Evolutionary conservation across 148 eudicot species (phyloP), one percentile per base, ranked within the genome.

Genomic region (Amaranthus hypochondriacus): DNA sequence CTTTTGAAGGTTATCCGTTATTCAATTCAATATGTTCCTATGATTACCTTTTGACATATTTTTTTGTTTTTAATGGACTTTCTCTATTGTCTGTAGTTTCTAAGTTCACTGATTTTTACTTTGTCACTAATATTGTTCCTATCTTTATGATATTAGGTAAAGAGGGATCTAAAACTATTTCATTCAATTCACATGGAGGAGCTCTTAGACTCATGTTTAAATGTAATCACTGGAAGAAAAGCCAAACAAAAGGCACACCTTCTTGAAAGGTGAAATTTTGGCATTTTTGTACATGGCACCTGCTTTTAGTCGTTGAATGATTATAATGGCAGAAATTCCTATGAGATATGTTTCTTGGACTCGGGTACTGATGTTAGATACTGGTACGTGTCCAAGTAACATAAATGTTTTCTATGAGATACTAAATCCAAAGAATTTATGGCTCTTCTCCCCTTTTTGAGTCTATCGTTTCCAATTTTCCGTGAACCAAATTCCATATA

Each of bases 211-310:
- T 84, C 93, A 55, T 85, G 89, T 46, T 92, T 90, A 78, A 75
- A 78, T 64, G 88, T 92, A 61, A 81, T 95, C 48, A 78, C 82
- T 48, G 92, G 90, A 58, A 81, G 81, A 75, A 85, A 86, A 78
- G 85, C 98, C 56, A 90, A 76, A 80, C 90, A 92, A 75, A 92
- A 88, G 81, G 84, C 89, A 76, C 86, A 90, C 66, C 91, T 92
- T 76, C 78, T 95, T 56, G 98, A 95, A 82, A 92, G 93, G 98
- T 47, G 12, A 4, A 44, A 2, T 46, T 14, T 43, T 62, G 3
- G 43, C 10, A n/a, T 49, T 52, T 21, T 11, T 9, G 47, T 62
- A 14, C 15, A 28, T 28, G 39, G 39, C 39, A 28, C 39, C 39
- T 28, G 39, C 39, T 28, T 28, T 28, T 28, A 28, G 39, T 28